These are phyloP conservation scores for Detonula confervacea DNA, from an alignment of 352 stramenopile species.

Conservation along the genomic window DNA sequence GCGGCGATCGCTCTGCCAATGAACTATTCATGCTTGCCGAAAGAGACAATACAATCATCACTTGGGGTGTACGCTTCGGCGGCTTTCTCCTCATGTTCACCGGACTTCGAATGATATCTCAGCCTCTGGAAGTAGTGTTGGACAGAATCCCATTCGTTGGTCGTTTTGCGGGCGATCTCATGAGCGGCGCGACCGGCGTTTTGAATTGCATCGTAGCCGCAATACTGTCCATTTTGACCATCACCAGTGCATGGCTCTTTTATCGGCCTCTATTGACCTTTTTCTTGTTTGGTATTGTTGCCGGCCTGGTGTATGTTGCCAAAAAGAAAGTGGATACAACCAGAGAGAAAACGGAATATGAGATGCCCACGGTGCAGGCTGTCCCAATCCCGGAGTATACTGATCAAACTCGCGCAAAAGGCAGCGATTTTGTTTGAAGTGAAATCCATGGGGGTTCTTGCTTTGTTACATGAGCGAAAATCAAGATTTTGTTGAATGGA, in stretches of 20 bases:
- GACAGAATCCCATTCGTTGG: slow-evolving; percentile 43
- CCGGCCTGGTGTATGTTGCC: neutral
- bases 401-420: neutral
- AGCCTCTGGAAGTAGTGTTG: slow-evolving; percentile 32
- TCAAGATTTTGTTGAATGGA: too few relatives aligned
- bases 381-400: neutral
- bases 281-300: neutral
- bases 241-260: neutral
- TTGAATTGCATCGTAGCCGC: neutral
- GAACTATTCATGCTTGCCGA: slow-evolving; percentile 11
- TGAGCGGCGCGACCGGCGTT: neutral
- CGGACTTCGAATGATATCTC: slow-evolving; percentile 24
- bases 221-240: slow-evolving; percentile 6
- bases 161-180: slow-evolving; percentile 8
- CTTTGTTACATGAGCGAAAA: too few relatives aligned
- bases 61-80: slow-evolving; percentile 45
- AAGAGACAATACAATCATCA: slow-evolving; percentile 23
- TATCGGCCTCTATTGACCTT: neutral
- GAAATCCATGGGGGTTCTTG: neutral
- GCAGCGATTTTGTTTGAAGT: neutral
- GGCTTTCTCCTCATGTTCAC: slow-evolving; percentile 41
- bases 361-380: neutral
- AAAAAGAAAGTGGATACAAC: neutral
- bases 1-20: slow-evolving; percentile 5
- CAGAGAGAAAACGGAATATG: neutral